Percentiles rank a stretch among this genome's conserved stretches.
Conservation (phyloP, 225 moss, liverwort and hornwort species). For the Climacium dendroides region DNA sequence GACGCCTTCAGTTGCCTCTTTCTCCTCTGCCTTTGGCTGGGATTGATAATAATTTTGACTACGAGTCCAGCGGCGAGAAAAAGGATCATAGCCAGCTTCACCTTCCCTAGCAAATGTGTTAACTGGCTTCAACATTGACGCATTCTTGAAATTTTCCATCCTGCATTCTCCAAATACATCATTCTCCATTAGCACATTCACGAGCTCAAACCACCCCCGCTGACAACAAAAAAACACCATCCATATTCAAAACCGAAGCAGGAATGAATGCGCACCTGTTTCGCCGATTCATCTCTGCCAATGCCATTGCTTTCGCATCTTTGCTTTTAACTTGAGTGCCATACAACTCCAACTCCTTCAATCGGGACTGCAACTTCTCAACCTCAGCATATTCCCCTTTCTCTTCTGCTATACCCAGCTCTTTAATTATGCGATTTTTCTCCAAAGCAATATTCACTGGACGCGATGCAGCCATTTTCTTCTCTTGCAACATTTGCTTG, state of each 20-base stretch:
- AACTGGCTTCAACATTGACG: slow-evolving; percentile 86
- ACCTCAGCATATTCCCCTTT: slow-evolving; percentile 53
- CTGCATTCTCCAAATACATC: slow-evolving; percentile 15
- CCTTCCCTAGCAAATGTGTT: slow-evolving; percentile 96
- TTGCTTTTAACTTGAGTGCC: slow-evolving; percentile 70
- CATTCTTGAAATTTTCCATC: slow-evolving; percentile 97
- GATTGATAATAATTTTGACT: slow-evolving; percentile 95
- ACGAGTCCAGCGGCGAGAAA: slow-evolving; percentile 99
- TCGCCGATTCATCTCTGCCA: slow-evolving; percentile 95
- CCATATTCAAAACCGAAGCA: background rate
- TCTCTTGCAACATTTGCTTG: slow-evolving; percentile 92
- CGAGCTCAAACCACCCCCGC: background rate
- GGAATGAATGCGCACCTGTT: slow-evolving; percentile 30
- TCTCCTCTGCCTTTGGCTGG: slow-evolving; percentile 58
- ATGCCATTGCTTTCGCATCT: slow-evolving; percentile 87
- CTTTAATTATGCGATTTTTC: slow-evolving; percentile 67
- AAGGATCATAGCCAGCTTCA: slow-evolving; percentile 98
- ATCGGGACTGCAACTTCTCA: slow-evolving; percentile 64
- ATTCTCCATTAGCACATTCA: background rate
- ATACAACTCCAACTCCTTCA: slow-evolving; percentile 73
- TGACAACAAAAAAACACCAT: background rate
- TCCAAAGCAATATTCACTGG: slow-evolving; percentile 85
- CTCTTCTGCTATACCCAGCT: slow-evolving; percentile 50
- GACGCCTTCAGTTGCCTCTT: slow-evolving; percentile 29
- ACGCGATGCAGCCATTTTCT: slow-evolving; percentile 73